Conservation (phyloP, 768 basidiomycete genomes). For the Mycena capillaripes region DNA sequence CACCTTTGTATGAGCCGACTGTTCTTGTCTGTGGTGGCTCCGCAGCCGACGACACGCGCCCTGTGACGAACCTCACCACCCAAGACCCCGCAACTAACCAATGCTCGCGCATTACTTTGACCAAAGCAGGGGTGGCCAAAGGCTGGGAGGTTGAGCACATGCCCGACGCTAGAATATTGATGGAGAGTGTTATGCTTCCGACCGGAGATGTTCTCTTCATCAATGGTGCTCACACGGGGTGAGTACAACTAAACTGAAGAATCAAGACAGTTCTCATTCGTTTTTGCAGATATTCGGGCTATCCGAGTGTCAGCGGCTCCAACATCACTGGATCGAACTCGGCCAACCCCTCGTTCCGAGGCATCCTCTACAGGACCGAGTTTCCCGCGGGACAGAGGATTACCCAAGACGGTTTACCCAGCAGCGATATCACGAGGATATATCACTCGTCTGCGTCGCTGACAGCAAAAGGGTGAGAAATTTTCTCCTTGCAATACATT, state of each 20-base stretch:
- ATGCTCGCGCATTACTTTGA: slow-evolving; percentile 66
- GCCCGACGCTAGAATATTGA: slow-evolving; percentile 68
- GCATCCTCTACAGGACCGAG: slow-evolving; percentile 54
- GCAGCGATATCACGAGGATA: slow-evolving; percentile 63
- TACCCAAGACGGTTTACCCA: slow-evolving; percentile 58
- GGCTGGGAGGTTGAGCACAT: slow-evolving; percentile 71
- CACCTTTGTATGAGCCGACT: slow-evolving; percentile 61
- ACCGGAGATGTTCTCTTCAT: slow-evolving; percentile 68
- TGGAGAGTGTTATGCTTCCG: slow-evolving; percentile 70
- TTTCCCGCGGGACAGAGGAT: slow-evolving; percentile 65
- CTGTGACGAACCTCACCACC: slow-evolving; percentile 61
- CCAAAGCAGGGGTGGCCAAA: slow-evolving; percentile 58
- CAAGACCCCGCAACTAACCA: slow-evolving; percentile 69
- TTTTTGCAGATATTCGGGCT: slow-evolving; percentile 64
- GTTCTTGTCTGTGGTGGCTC: slow-evolving; percentile 72
- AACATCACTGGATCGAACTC: slow-evolving; percentile 40
- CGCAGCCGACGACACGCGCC: slow-evolving; percentile 57
- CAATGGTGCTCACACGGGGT: slow-evolving; percentile 49
- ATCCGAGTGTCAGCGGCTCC: slow-evolving; percentile 59
- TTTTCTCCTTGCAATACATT: not conserved
- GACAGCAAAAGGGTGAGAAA: slow-evolving; percentile 57
- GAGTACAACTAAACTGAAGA: slow-evolving; percentile 40
- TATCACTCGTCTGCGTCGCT: slow-evolving; percentile 73
- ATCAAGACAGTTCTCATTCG: slow-evolving; percentile 45
- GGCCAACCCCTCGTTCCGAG: slow-evolving; percentile 25